These are phyloP conservation scores for Aspergillus oerlinghausenensis DNA, from an alignment of 2,329 filamentous ascomycete species.

Conservation along the genomic window DNA sequence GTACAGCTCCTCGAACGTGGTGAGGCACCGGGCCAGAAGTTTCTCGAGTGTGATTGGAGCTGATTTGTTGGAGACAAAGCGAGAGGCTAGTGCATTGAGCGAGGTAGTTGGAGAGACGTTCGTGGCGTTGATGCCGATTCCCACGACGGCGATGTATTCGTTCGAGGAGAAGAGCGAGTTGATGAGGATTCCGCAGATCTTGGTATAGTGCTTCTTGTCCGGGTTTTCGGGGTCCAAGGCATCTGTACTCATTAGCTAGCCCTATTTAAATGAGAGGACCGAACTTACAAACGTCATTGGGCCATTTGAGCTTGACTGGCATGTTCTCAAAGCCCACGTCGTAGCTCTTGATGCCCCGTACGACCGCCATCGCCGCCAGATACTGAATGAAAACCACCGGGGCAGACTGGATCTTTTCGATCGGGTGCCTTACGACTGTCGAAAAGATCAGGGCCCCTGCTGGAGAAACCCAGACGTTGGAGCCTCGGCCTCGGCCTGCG, in stretches of 20 bases:
- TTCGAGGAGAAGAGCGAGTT: constrained; percentile 76
- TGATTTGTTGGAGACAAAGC: constrained; percentile 38
- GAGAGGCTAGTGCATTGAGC: constrained; percentile 64
- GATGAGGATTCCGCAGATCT: constrained; percentile 89
- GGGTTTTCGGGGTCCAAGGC: constrained; percentile 60
- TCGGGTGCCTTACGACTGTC: constrained; percentile 77
- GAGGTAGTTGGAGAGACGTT: constrained; percentile 85
- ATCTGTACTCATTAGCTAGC: constrained; percentile 41
- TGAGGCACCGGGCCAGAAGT: constrained; percentile 75
- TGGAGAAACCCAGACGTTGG: constrained; percentile 92
- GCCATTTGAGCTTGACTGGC: constrained; percentile 90
- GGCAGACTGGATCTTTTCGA: constrained; percentile 63
- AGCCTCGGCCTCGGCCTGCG: constrained; percentile 80
- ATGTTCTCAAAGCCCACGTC: constrained; percentile 68
- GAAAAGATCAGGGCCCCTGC: constrained; percentile 84
- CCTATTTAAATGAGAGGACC: background rate
- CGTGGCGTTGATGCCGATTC: constrained; percentile 79
- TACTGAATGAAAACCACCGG: constrained; percentile 95
- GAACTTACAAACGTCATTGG: constrained; percentile 79
- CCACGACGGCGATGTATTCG: constrained; percentile 79
- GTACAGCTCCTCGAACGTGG: constrained; percentile 74
- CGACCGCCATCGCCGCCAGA: constrained; percentile 79
- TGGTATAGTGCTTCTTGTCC: constrained; percentile 59
- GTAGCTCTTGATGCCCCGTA: constrained; percentile 77
- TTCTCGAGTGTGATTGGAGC: constrained; percentile 67